These are phyloP conservation scores for Pilatotrama ljubarskyi DNA, from an alignment of 768 basidiomycete genomes.

Conservation along the genomic window DNA sequence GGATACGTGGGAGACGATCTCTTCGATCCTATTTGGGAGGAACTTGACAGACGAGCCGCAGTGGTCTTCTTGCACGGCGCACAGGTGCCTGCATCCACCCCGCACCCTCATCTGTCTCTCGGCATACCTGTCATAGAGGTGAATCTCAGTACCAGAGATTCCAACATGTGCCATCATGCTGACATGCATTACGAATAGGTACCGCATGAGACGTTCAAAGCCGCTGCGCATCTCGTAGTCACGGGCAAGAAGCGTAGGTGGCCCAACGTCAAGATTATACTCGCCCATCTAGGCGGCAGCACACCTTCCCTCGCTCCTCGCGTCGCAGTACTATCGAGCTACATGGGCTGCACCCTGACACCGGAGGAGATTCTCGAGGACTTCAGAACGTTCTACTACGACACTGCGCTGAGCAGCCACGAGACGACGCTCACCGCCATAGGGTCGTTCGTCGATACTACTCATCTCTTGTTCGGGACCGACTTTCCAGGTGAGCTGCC, in stretches of 20 bases:
- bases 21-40: slow-evolving; percentile 71
- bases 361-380: slow-evolving; percentile 68
- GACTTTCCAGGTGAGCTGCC: slow-evolving; percentile 67
- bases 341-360: slow-evolving; percentile 69
- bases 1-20: slow-evolving; percentile 66
- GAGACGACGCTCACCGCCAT: slow-evolving; percentile 51
- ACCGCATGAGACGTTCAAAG: slow-evolving; percentile 82
- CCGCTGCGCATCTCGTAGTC: slow-evolving; percentile 75
- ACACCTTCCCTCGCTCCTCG: slow-evolving; percentile 65
- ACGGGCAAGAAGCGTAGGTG: slow-evolving; percentile 68
- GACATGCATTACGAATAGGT: slow-evolving; percentile 45
- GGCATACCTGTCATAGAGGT: slow-evolving; percentile 74
- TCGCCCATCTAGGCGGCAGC: slow-evolving; percentile 76
- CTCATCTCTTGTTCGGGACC: slow-evolving; percentile 67
- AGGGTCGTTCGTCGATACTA: slow-evolving; percentile 48
- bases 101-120: slow-evolving; percentile 60
- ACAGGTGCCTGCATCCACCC: slow-evolving; percentile 63
- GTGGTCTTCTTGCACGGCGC: slow-evolving; percentile 75
- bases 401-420: slow-evolving; percentile 66
- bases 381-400: slow-evolving; percentile 73
- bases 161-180: not conserved
- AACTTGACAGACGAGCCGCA: slow-evolving; percentile 56
- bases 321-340: slow-evolving; percentile 62
- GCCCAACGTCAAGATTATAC: slow-evolving; percentile 58
- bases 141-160: slow-evolving; percentile 19